Conservation (phyloP, 2,329 filamentous ascomycete genomes). For the Aspergillus terreus region DNA sequence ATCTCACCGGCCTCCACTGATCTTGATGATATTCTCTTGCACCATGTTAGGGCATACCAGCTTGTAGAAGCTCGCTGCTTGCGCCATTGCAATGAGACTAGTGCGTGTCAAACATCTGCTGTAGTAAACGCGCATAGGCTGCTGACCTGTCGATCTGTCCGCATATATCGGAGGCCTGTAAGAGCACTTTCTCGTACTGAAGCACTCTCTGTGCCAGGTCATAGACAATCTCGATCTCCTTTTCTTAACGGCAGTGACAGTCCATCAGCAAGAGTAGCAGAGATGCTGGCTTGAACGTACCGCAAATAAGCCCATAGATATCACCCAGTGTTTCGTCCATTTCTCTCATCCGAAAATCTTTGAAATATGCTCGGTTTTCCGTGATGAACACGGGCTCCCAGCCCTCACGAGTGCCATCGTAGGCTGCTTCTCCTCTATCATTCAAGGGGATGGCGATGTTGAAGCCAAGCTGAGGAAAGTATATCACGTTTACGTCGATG, state of each 20-base stretch:
- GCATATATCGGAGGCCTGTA: constrained; percentile 70
- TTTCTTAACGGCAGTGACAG: constrained; percentile 46
- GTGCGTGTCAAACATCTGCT: constrained; percentile 15
- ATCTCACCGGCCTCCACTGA: constrained; percentile 66
- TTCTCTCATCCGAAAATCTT: constrained; percentile 74
- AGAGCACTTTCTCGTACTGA: constrained; percentile 62
- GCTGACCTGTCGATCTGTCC: constrained; percentile 72
- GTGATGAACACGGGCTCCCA: constrained; percentile 80
- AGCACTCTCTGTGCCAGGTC: constrained; percentile 68
- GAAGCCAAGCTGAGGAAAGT: constrained; percentile 89
- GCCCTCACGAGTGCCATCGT: constrained; percentile 59
- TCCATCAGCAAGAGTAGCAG: not conserved
- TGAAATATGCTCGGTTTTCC: constrained; percentile 74
- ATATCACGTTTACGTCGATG: constrained; percentile 70
- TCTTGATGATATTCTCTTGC: constrained; percentile 64
- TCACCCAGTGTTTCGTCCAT: constrained; percentile 82
- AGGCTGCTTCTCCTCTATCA: constrained; percentile 57
- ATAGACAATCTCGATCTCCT: constrained; percentile 85
- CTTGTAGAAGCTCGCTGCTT: constrained; percentile 71
- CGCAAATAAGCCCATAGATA: constrained; percentile 77
- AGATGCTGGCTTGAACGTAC: constrained; percentile 39
- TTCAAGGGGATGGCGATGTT: constrained; percentile 70
- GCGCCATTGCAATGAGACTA: constrained; percentile 73
- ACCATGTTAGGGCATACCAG: constrained; percentile 69
- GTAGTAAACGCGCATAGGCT: not conserved